Conservation (phyloP, 2,329 filamentous ascomycete species). For the Botrytis sinoallii region DNA sequence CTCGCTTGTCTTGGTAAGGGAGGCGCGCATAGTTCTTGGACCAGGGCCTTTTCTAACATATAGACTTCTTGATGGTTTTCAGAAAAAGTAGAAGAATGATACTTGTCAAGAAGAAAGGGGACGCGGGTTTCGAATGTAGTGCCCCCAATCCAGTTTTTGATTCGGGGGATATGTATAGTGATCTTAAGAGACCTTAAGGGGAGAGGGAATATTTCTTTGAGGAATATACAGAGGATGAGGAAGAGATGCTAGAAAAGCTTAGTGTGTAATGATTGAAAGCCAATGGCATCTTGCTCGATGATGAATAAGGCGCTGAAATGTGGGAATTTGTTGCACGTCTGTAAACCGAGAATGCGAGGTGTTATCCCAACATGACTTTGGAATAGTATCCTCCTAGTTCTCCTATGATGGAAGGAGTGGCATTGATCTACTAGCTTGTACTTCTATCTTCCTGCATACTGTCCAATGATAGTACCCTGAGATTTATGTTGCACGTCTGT, state of each 20-base stretch:
- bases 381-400: background rate
- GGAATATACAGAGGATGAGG: too few relatives aligned
- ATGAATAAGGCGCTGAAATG: background rate
- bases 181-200: background rate
- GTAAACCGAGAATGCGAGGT: background rate
- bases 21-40: background rate
- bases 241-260: background rate
- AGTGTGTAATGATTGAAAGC: background rate
- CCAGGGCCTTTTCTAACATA: background rate
- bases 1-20: background rate
- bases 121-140: background rate
- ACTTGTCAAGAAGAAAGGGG: too few relatives aligned
- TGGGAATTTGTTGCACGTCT: background rate
- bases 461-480: too few relatives aligned
- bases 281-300: background rate
- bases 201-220: too few relatives aligned
- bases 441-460: too few relatives aligned
- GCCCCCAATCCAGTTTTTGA: accelerated
- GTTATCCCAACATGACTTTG: background rate
- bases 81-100: too few relatives aligned
- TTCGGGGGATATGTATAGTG: background rate
- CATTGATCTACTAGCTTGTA: too few relatives aligned
- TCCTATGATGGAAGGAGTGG: too few relatives aligned
- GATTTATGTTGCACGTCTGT: too few relatives aligned
- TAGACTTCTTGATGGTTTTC: too few relatives aligned